phyloP scores from a whole-genome alignment of 768 basidiomycete species.

The Cyathus striatus region DNA sequence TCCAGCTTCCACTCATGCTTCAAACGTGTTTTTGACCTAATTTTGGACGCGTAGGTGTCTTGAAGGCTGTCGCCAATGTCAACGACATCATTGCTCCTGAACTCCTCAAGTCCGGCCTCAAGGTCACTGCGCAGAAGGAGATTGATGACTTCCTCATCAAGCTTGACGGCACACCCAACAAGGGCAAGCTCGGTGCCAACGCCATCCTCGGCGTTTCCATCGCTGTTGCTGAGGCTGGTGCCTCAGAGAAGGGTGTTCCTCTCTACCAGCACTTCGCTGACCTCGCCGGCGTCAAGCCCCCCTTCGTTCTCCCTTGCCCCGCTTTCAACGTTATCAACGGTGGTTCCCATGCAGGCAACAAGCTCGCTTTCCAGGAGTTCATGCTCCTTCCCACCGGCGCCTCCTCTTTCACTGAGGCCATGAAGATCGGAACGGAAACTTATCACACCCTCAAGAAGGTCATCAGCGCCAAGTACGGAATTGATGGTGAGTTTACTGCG shows the following conservation, averaged over 20 bases:
- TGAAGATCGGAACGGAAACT: slow-evolving; percentile 98
- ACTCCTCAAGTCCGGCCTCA: slow-evolving; percentile 78
- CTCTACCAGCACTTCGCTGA: slow-evolving; percentile 96
- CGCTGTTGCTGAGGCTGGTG: slow-evolving; percentile 89
- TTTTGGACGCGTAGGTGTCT: slow-evolving; percentile 57
- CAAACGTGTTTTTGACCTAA: slow-evolving; percentile 2
- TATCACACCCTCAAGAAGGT: slow-evolving; percentile 99
- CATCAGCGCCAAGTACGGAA: slow-evolving; percentile 98
- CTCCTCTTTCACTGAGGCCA: slow-evolving; percentile 85
- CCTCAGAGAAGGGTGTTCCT: slow-evolving; percentile 91
- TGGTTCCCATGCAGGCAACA: slow-evolving; percentile 99
- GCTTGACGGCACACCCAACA: slow-evolving; percentile 95
- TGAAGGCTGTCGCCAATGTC: slow-evolving; percentile 91
- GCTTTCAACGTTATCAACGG: slow-evolving; percentile 99
- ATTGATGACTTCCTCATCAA: slow-evolving; percentile 98
- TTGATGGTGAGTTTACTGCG: slow-evolving; percentile 63
- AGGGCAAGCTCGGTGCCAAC: slow-evolving; percentile 98
- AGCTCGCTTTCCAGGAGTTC: slow-evolving; percentile 99
- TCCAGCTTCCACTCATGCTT: slow-evolving; percentile 1
- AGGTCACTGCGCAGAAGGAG: slow-evolving; percentile 88
- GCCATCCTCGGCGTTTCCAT: slow-evolving; percentile 99
- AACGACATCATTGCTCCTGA: slow-evolving; percentile 88
- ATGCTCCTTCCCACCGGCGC: slow-evolving; percentile 98
- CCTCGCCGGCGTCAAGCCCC: slow-evolving; percentile 91
- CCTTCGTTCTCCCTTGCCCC: slow-evolving; percentile 88